phyloP scores from a whole-genome alignment of 1,284 basidiomycete genomes.

The Ganoderma sinense region DNA sequence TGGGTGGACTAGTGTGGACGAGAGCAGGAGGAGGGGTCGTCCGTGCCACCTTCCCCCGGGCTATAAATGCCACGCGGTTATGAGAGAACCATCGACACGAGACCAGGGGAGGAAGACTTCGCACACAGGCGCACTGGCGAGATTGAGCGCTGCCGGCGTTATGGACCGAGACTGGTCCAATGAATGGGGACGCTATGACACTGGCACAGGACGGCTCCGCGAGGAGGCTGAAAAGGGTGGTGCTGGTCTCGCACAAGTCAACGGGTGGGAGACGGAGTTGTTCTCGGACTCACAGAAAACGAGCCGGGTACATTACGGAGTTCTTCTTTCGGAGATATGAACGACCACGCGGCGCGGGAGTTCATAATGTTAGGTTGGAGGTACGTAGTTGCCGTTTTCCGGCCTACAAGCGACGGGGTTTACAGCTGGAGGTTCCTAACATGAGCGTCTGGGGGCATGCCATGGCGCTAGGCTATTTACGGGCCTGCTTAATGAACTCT shows the following conservation, averaged over 20 bases:
- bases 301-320: background rate
- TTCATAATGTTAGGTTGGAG: background rate
- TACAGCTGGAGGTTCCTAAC: background rate
- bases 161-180: background rate
- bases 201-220: background rate
- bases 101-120: slow-evolving; percentile 3
- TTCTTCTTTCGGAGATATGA: background rate
- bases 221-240: background rate
- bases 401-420: background rate
- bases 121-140: background rate
- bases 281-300: background rate
- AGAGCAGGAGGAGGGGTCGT: slow-evolving; percentile 1
- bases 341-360: slow-evolving; percentile 1
- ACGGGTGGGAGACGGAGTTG: slow-evolving; percentile 2
- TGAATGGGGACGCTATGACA: background rate
- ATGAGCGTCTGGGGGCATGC: background rate
- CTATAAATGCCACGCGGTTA: slow-evolving; percentile 6
- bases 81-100: slow-evolving; percentile 9
- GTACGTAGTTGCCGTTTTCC: background rate
- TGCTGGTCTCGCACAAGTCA: background rate
- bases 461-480: background rate
- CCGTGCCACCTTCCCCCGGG: background rate
- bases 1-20: slow-evolving; percentile 1
- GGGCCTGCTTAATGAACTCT: background rate
- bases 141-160: background rate